phyloP scores from a whole-genome alignment of 2,329 filamentous ascomycete species.

The Rutstroemia sp. region DNA sequence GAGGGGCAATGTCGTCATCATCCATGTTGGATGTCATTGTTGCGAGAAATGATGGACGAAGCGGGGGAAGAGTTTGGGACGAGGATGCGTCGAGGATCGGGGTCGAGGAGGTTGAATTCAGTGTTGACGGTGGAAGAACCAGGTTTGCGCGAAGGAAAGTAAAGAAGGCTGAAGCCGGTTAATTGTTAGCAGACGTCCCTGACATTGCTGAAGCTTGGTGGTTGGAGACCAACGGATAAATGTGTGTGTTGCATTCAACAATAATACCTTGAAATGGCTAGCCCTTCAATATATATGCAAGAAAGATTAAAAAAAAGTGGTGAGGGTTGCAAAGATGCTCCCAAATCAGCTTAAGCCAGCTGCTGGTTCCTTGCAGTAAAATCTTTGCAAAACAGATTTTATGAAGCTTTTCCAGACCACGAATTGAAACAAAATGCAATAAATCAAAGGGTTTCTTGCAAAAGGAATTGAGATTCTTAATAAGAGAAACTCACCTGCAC shows the following conservation, averaged over 20 bases:
- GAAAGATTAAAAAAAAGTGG: not conserved
- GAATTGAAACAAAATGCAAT: not conserved
- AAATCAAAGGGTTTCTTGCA: not conserved
- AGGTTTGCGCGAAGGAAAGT: conserved; percentile 76
- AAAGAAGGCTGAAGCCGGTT: conserved; percentile 61
- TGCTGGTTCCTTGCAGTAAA: not conserved
- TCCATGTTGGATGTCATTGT: conserved; percentile 30
- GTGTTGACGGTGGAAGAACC: conserved; percentile 48
- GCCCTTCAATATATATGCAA: no score
- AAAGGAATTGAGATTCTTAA: not conserved
- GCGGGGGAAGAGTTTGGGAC: conserved; percentile 32
- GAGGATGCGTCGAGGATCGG: conserved; percentile 52
- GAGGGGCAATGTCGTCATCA: conserved; percentile 25
- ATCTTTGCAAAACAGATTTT: not conserved
- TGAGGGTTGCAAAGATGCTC: not conserved
- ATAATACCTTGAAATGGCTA: not conserved
- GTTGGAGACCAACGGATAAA: not conserved
- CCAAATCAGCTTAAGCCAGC: not conserved
- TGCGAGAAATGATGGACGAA: conserved; percentile 32
- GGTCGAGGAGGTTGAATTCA: conserved; percentile 53
- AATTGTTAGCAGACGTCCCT: conserved; percentile 2
- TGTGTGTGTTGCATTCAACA: not conserved
- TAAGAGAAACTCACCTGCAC: conserved; percentile 44
- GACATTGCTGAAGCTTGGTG: not conserved
- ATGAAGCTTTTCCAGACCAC: not conserved